Percentiles rank a stretch among this genome's conserved stretches.
phyloP scores from a whole-genome alignment of 2,329 filamentous ascomycete species.

The Sarocladium oryzae region DNA sequence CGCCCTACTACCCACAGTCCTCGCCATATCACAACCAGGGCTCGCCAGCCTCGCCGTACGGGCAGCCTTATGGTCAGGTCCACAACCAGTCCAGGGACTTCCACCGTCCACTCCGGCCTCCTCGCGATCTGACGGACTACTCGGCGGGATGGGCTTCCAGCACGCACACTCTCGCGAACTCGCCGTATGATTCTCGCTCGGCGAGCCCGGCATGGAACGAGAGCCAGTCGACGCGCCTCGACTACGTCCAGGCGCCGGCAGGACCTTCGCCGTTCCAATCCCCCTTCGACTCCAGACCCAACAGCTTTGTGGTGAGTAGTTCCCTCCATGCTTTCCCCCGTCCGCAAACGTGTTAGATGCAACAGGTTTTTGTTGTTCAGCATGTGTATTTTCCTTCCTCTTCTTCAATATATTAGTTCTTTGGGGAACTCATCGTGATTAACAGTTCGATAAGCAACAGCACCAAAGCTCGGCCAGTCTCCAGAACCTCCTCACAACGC shows the following conservation, averaged over 20 bases:
- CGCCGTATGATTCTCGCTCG: conserved; percentile 5
- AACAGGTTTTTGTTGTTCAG: too few species aligned
- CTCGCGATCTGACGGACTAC: conserved; percentile 4
- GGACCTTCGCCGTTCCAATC: conserved; percentile 1
- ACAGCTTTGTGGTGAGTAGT: conserved; percentile 9
- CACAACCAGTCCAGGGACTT: background rate
- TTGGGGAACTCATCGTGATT: too few species aligned
- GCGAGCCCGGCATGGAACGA: conserved; percentile 6
- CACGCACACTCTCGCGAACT: conserved; percentile 10
- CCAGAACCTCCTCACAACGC: conserved; percentile 25
- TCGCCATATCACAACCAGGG: background rate
- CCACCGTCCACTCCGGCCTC: conserved; percentile 3
- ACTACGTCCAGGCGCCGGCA: background rate
- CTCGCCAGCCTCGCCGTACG: too few species aligned
- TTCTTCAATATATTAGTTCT: too few species aligned
- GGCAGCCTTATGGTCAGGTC: too few species aligned
- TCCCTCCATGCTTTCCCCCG: background rate
- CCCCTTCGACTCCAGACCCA: conserved; percentile 7
- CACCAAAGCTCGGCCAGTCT: conserved; percentile 10
- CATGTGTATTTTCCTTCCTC: too few species aligned
- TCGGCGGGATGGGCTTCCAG: conserved; percentile 11
- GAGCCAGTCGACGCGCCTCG: background rate
- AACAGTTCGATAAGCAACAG: too few species aligned
- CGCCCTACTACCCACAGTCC: background rate
- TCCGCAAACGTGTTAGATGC: too few species aligned